Evolutionary conservation across 352 stramenopile genomes (phyloP).

Genomic region (Phytophthora capsici): DNA sequence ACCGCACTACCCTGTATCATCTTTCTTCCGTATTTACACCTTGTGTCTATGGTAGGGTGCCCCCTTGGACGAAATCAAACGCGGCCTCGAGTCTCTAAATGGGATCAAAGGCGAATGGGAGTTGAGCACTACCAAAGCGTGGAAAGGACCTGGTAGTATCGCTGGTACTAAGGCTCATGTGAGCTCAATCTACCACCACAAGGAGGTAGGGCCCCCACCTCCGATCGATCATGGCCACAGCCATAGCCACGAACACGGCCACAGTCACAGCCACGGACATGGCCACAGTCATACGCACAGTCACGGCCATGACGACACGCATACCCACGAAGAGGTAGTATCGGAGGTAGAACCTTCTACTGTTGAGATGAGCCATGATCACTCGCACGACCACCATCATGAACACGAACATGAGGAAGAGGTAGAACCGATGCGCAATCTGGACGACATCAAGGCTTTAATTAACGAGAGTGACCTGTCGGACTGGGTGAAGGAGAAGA

Average conservation of each 20-base stretch:
- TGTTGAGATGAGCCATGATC: slow-evolving; percentile 32
- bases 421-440: slow-evolving; percentile 89
- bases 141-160: slow-evolving; percentile 90
- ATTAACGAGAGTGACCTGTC: slow-evolving; percentile 87
- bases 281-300: slow-evolving; percentile 30
- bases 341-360: slow-evolving; percentile 5
- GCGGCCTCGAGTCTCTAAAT: slow-evolving; percentile 59
- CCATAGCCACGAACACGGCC: slow-evolving; percentile 28
- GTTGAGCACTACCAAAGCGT: slow-evolving; percentile 70
- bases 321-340: slow-evolving; percentile 17
- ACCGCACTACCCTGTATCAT: neutral
- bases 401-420: slow-evolving; percentile 47
- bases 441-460: slow-evolving; percentile 90
- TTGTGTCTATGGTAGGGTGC: slow-evolving; percentile 52
- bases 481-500: slow-evolving; percentile 87
- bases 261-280: slow-evolving; percentile 29
- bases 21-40: neutral
- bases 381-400: slow-evolving; percentile 35
- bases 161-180: slow-evolving; percentile 91
- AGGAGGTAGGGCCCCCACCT: slow-evolving; percentile 44
- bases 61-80: slow-evolving; percentile 59
- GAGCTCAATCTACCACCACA: slow-evolving; percentile 86
- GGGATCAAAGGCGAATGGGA: slow-evolving; percentile 89
- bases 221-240: slow-evolving; percentile 10
- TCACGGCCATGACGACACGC: slow-evolving; percentile 34